phyloP scores from a whole-genome alignment of 495 filamentous ascomycete species.

The Cudoniella acicularis region DNA sequence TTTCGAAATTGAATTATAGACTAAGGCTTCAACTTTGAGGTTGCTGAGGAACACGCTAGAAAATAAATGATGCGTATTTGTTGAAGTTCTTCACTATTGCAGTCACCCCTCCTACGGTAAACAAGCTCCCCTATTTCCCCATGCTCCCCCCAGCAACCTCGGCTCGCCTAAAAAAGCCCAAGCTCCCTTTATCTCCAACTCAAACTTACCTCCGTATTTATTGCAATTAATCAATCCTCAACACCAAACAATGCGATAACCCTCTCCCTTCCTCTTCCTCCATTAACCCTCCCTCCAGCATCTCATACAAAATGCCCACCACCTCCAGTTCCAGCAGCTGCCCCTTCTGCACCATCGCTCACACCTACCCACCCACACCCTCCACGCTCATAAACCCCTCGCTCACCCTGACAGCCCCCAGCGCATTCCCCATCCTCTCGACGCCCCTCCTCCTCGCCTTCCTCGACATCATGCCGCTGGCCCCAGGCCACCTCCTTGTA shows the following conservation, averaged over 20 bases:
- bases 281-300: not conserved
- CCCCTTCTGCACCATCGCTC: slow-evolving; percentile 65
- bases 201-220: not conserved
- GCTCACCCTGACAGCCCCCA: slow-evolving; percentile 33
- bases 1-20: too few relatives aligned
- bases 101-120: too few relatives aligned
- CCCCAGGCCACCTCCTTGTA: slow-evolving; percentile 73
- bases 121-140: too few relatives aligned
- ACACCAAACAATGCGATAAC: slow-evolving; percentile 3
- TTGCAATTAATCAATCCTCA: not conserved
- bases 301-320: not conserved
- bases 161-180: too few relatives aligned
- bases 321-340: slow-evolving; percentile 32
- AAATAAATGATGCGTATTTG: too few relatives aligned
- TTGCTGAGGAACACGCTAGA: too few relatives aligned
- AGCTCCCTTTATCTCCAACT: too few relatives aligned
- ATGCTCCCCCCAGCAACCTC: too few relatives aligned
- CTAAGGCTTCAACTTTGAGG: too few relatives aligned
- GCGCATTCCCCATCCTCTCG: slow-evolving; percentile 68
- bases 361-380: slow-evolving; percentile 32
- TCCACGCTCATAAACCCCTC: slow-evolving; percentile 34
- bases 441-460: slow-evolving; percentile 74
- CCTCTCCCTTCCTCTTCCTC: too few relatives aligned
- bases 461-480: slow-evolving; percentile 85
- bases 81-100: too few relatives aligned